These are phyloP conservation scores for Stenogyne calaminthoides DNA, from an alignment of 305 asterid genomes.

Conservation along the genomic window DNA sequence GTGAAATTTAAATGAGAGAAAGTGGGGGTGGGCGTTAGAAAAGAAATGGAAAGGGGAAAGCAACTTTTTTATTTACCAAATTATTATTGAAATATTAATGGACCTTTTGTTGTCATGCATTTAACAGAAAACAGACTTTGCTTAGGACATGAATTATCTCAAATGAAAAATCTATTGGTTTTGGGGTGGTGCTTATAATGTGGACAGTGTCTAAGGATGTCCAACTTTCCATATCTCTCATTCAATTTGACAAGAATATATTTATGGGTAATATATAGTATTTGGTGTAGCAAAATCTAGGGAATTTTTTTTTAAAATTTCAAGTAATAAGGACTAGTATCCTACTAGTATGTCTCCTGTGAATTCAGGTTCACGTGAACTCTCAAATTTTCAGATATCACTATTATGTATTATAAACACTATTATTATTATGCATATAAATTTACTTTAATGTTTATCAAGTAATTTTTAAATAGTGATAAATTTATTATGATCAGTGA, in stretches of 20 bases:
- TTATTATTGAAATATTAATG: neutral
- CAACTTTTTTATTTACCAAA: neutral
- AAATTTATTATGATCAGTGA: no score
- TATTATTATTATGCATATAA: no score
- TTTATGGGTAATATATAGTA: no score
- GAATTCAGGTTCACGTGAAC: no score
- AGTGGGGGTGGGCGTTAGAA: neutral
- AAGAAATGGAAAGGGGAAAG: neutral
- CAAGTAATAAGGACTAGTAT: no score
- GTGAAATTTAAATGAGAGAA: neutral
- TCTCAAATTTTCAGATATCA: no score
- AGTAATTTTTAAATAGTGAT: no score
- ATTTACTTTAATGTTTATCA: no score
- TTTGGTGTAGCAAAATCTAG: no score
- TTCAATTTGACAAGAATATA: neutral
- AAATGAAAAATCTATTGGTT: neutral
- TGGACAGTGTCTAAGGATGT: neutral
- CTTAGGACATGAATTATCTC: neutral
- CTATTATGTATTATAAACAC: no score
- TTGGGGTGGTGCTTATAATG: neutral
- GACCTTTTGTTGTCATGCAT: conserved; percentile 6
- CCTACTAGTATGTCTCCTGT: no score
- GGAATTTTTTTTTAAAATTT: no score
- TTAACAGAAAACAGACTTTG: conserved; percentile 20
- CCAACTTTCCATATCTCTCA: neutral